Conservation (phyloP, 139 green algal species). For the Chlorella vulgaris region DNA sequence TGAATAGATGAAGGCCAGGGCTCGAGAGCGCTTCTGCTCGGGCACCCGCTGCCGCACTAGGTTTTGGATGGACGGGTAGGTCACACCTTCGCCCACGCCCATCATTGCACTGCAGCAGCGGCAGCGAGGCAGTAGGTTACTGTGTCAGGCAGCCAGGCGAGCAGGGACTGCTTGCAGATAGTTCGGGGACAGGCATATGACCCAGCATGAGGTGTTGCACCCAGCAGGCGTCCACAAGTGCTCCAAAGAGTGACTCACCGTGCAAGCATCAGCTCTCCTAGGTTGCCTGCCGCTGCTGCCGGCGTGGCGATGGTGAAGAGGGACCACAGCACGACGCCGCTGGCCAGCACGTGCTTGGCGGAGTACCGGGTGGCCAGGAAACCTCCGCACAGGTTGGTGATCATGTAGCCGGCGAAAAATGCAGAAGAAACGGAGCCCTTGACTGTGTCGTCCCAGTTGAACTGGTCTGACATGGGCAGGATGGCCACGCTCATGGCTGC, state of each 20-base stretch:
- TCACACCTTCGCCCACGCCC: slow-evolving; percentile 83
- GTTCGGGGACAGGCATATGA: too few species aligned
- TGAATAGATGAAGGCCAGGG: slow-evolving; percentile 63
- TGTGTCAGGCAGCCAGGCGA: background rate
- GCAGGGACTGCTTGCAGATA: background rate
- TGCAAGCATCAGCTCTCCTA: slow-evolving; percentile 39
- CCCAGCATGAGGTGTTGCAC: too few species aligned
- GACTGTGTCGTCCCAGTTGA: slow-evolving; percentile 67
- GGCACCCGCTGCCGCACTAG: slow-evolving; percentile 60
- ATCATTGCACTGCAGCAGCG: slow-evolving; percentile 53
- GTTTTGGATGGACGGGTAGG: slow-evolving; percentile 80
- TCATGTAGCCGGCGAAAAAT: slow-evolving; percentile 77
- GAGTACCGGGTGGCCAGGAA: slow-evolving; percentile 53
- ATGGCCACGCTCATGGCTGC: slow-evolving; percentile 79
- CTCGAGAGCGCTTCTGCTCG: slow-evolving; percentile 41
- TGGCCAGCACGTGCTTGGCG: slow-evolving; percentile 68
- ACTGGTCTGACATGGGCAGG: slow-evolving; percentile 74
- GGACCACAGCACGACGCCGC: slow-evolving; percentile 76
- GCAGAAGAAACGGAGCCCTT: slow-evolving; percentile 74
- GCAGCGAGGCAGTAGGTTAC: background rate
- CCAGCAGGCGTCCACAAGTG: too few species aligned
- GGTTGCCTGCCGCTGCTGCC: slow-evolving; percentile 46
- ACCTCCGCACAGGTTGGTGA: slow-evolving; percentile 71
- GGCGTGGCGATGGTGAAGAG: slow-evolving; percentile 82
- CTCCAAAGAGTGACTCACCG: too few species aligned